Percentiles rank a stretch among this genome's conserved stretches.
phyloP scores from a whole-genome alignment of 2,329 filamentous ascomycete genomes.

The Botryosphaeria dothidea region DNA sequence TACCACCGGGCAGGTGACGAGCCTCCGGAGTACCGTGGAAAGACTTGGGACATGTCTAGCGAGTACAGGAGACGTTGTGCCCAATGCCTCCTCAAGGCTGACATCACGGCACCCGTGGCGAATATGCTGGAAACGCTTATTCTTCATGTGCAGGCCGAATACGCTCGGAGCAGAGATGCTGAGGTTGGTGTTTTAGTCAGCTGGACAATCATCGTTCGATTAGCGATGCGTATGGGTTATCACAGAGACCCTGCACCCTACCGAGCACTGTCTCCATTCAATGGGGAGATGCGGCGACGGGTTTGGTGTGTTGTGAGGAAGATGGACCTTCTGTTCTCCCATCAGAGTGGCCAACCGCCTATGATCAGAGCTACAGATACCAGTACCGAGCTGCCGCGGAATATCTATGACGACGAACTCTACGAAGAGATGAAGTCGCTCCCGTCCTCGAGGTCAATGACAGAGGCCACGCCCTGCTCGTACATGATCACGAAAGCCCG shows the following conservation, averaged over 20 bases:
- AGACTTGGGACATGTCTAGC: slow-evolving; percentile 51
- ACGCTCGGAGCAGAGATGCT: slow-evolving; percentile 71
- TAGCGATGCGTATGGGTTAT: slow-evolving; percentile 74
- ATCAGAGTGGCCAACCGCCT: slow-evolving; percentile 61
- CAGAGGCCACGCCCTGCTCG: slow-evolving; percentile 73
- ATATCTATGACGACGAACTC: slow-evolving; percentile 81
- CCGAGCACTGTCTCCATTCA: slow-evolving; percentile 68
- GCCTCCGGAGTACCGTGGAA: slow-evolving; percentile 74
- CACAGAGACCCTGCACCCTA: slow-evolving; percentile 78
- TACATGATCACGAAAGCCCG: slow-evolving; percentile 77
- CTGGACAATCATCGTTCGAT: slow-evolving; percentile 59
- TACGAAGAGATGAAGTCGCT: slow-evolving; percentile 67
- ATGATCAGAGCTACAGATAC: slow-evolving; percentile 76
- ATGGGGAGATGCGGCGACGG: slow-evolving; percentile 69
- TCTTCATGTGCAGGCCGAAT: slow-evolving; percentile 75
- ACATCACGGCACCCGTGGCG: slow-evolving; percentile 73
- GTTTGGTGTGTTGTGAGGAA: slow-evolving; percentile 70
- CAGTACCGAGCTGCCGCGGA: slow-evolving; percentile 73
- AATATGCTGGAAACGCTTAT: slow-evolving; percentile 79
- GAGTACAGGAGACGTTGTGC: slow-evolving; percentile 71
- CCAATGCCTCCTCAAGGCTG: slow-evolving; percentile 73
- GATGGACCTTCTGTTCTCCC: slow-evolving; percentile 75
- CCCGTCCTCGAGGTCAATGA: slow-evolving; percentile 66
- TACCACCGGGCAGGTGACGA: slow-evolving; percentile 80
- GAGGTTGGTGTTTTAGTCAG: slow-evolving; percentile 67